Percentiles rank a stretch among this genome's conserved stretches.
Conservation (phyloP, 2,329 filamentous ascomycete genomes). For the Penicillium nordicum region DNA sequence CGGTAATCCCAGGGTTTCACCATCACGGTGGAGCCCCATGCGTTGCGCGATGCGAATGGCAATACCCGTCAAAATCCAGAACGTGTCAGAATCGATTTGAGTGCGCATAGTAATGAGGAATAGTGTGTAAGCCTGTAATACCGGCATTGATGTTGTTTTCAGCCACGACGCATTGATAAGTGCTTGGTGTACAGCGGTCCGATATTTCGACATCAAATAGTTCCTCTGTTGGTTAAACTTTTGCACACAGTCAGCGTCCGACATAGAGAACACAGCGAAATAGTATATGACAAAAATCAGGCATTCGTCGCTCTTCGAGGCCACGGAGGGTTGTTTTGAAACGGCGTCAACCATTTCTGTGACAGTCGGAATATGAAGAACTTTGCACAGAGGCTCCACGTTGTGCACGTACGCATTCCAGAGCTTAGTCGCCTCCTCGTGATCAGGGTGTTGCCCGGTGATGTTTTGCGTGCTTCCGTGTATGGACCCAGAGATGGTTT, state of each 20-base stretch:
- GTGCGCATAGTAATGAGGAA: slow-evolving; percentile 29
- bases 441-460: slow-evolving; percentile 28
- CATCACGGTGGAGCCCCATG: slow-evolving; percentile 49
- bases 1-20: slow-evolving; percentile 41
- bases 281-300: slow-evolving; percentile 30
- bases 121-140: slow-evolving; percentile 17
- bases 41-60: slow-evolving; percentile 46
- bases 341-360: slow-evolving; percentile 65
- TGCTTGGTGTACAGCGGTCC: slow-evolving; percentile 5
- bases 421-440: slow-evolving; percentile 56
- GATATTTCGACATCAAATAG: slow-evolving; percentile 10
- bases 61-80: slow-evolving; percentile 51
- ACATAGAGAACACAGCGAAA: slow-evolving; percentile 19
- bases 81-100: slow-evolving; percentile 45
- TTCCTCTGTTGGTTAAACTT: not conserved
- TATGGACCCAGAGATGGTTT: not conserved
- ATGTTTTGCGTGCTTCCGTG: slow-evolving; percentile 10
- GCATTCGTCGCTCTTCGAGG: slow-evolving; percentile 35
- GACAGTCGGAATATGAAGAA: slow-evolving; percentile 68
- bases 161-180: slow-evolving; percentile 19
- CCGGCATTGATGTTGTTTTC: slow-evolving; percentile 13
- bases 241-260: slow-evolving; percentile 10
- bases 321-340: slow-evolving; percentile 34
- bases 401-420: slow-evolving; percentile 74
- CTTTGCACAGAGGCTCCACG: slow-evolving; percentile 69